Conservation (phyloP, 768 basidiomycete species). For the Termitomyces sp. region DNA sequence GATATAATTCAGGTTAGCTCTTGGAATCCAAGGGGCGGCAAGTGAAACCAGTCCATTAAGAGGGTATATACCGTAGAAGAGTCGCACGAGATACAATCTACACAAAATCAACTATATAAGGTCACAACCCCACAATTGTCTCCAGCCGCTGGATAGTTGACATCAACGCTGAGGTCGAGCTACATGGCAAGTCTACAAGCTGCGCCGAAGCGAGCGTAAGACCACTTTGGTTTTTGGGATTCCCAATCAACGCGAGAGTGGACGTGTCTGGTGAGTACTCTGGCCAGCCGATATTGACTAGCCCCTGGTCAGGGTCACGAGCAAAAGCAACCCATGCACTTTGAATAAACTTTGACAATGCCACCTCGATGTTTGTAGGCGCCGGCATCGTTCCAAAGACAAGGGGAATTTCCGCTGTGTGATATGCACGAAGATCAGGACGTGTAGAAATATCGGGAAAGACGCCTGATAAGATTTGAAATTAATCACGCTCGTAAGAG, state of each 20-base stretch:
- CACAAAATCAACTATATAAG: too few species aligned
- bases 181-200: background rate
- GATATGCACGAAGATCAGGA: conserved; percentile 28
- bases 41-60: too few species aligned
- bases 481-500: conserved; percentile 17
- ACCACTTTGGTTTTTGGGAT: conserved; percentile 8
- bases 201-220: background rate
- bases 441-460: conserved; percentile 29
- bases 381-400: conserved; percentile 28
- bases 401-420: conserved; percentile 30
- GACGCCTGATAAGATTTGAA: conserved; percentile 15
- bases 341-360: conserved; percentile 28
- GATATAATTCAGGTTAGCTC: too few species aligned
- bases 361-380: conserved; percentile 17
- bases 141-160: background rate
- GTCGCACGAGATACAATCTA: too few species aligned
- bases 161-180: background rate
- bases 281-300: conserved; percentile 19
- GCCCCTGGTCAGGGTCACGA: conserved; percentile 25
- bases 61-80: too few species aligned
- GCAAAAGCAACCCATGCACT: conserved; percentile 35
- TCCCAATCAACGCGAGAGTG: conserved; percentile 8
- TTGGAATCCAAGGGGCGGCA: too few species aligned
- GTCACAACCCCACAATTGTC: background rate
- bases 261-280: conserved; percentile 9